These are phyloP conservation scores for Leccinum boreale DNA, from an alignment of 768 basidiomycete species.

Conservation along the genomic window DNA sequence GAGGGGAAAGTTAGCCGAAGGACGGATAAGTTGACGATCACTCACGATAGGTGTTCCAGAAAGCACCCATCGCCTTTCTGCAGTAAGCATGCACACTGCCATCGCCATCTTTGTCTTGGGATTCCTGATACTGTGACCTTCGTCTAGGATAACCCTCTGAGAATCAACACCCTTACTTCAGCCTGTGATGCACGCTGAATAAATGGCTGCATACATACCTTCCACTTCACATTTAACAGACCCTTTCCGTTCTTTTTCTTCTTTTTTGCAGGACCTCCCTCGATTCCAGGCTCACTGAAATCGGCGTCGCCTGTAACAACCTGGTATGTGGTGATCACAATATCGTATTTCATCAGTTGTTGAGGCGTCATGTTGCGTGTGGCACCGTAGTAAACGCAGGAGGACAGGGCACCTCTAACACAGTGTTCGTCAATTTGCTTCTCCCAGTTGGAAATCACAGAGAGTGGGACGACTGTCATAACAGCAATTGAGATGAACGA, in stretches of 20 bases:
- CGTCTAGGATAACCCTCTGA: slow-evolving; percentile 80
- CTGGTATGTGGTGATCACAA: slow-evolving; percentile 85
- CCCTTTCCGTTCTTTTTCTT: slow-evolving; percentile 58
- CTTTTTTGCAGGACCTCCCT: slow-evolving; percentile 37
- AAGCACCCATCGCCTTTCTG: slow-evolving; percentile 76
- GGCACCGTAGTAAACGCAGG: slow-evolving; percentile 69
- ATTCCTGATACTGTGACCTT: slow-evolving; percentile 87
- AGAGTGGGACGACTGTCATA: slow-evolving; percentile 69
- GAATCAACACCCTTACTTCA: neutral
- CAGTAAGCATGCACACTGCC: slow-evolving; percentile 58
- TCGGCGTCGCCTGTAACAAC: slow-evolving; percentile 57
- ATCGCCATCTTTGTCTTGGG: slow-evolving; percentile 80
- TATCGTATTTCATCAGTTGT: slow-evolving; percentile 64
- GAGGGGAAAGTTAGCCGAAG: neutral
- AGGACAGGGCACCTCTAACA: slow-evolving; percentile 45
- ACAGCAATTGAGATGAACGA: slow-evolving; percentile 1
- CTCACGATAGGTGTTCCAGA: slow-evolving; percentile 89
- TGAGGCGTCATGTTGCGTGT: slow-evolving; percentile 56
- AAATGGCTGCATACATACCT: slow-evolving; percentile 42
- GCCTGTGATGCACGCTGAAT: neutral
- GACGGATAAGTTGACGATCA: slow-evolving; percentile 3
- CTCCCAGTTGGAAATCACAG: slow-evolving; percentile 86
- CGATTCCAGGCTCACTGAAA: slow-evolving; percentile 8
- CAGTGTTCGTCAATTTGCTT: slow-evolving; percentile 80
- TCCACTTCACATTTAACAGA: slow-evolving; percentile 77